Base-by-base conservation (phyloP, 768 basidiomycete genomes). In the Mycena rebaudengoi region DNA sequence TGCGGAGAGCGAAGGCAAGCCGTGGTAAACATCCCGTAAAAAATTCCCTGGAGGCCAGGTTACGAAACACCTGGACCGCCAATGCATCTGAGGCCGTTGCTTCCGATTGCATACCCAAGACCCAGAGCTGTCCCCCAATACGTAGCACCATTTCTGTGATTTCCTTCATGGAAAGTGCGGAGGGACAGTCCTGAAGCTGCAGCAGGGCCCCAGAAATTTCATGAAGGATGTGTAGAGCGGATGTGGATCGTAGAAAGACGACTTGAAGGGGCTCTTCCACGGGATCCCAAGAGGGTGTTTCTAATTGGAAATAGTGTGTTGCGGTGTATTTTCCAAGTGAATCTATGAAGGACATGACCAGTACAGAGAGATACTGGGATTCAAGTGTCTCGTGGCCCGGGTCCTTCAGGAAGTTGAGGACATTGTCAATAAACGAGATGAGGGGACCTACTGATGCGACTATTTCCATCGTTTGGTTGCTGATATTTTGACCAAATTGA, bases 321-420 rank as follows among this genome's bases (percentile, higher is more conserved):
- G 21, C 20, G 43, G 40, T 12, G 14, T 14, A 28, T n/a, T 30
- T 13, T 46, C 43, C 55, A 28, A 65, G n/a, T 25, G 37, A 35
- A 30, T 54, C 21, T 11, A 56, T 44, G 26, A 66, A 43, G 7
- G 12, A 35, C 14, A 56, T 43, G 0, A 49, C 41, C 33, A 61
- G 59, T 7, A 26, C 39, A 4, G 64, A 66, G 25, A 66, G 37
- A 53, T 57, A 66, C 10, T 52, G 59, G 6, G 25, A 60, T 32
- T 61, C 65, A 1, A 66, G 40, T 10, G 16, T 66, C 37, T 44
- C 0, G 18, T 61, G 60, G 10, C 8, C 28, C 7, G 35, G 8
- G 45, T 66, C 65, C 65, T 66, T 53, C 14, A 18, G 7, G 3
- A n/a, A 14, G 20, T 28, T 8, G 21, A 2, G 4, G 26, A 25